Evolutionary conservation across 306 rosid species (phyloP).

Genomic region (Vigna unguiculata): DNA sequence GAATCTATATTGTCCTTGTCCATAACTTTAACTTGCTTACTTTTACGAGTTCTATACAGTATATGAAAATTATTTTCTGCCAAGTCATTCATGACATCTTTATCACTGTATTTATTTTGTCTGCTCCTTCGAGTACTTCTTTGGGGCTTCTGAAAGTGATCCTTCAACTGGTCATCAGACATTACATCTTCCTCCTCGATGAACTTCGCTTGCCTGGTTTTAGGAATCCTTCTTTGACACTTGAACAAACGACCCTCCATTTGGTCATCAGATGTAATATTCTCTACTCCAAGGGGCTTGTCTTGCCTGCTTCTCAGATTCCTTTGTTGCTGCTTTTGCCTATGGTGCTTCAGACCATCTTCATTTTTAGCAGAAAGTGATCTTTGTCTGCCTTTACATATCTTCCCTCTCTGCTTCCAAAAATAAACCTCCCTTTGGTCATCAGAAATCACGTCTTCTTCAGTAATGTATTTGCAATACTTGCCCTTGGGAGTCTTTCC

Average conservation of each 20-base stretch:
- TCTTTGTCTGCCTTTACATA: slow-evolving; percentile 38
- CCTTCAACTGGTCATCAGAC: slow-evolving; percentile 52
- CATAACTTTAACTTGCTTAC: slow-evolving; percentile 58
- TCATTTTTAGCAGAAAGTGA: not conserved
- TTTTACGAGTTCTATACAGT: slow-evolving; percentile 58
- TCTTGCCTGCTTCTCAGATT: slow-evolving; percentile 62
- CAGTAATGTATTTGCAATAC: slow-evolving; percentile 24
- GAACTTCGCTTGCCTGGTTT: slow-evolving; percentile 41
- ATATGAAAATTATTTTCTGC: slow-evolving; percentile 45
- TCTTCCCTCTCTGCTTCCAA: slow-evolving; percentile 40
- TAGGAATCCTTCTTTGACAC: slow-evolving; percentile 46
- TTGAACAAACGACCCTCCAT: slow-evolving; percentile 34
- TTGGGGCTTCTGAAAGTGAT: slow-evolving; percentile 46
- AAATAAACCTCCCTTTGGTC: slow-evolving; percentile 31
- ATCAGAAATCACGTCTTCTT: slow-evolving; percentile 36
- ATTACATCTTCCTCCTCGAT: slow-evolving; percentile 39
- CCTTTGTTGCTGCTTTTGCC: slow-evolving; percentile 51
- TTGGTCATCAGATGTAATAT: slow-evolving; percentile 46
- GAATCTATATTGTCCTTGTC: slow-evolving; percentile 57
- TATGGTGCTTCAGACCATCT: slow-evolving; percentile 48
- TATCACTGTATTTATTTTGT: slow-evolving; percentile 41
- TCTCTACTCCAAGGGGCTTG: slow-evolving; percentile 45
- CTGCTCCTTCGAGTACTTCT: slow-evolving; percentile 41
- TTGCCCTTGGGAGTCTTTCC: slow-evolving; percentile 40
- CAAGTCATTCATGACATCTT: slow-evolving; percentile 44